Evolutionary conservation across 108 stramenopile genomes (phyloP).

Genomic region (Conticribra weissflogii): DNA sequence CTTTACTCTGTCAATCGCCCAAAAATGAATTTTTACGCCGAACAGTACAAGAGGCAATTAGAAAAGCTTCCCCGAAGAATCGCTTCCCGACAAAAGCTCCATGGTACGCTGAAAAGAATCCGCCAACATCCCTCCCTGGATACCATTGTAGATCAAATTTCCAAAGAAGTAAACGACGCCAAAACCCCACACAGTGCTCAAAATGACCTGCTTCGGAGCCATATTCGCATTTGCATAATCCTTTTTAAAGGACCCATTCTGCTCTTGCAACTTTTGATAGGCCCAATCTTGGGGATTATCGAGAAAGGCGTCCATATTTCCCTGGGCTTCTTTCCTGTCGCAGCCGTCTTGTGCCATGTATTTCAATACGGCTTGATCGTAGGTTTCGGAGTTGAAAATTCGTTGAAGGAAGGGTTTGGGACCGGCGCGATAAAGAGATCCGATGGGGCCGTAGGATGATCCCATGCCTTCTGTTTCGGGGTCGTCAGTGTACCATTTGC

Average conservation of each 20-base stretch:
- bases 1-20: background rate
- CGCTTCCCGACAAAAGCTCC: constrained; percentile 32
- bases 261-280: constrained; percentile 50
- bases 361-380: constrained; percentile 59
- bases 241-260: constrained; percentile 44
- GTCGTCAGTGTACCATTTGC: constrained; percentile 35
- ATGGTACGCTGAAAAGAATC: constrained; percentile 43
- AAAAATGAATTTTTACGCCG: no score
- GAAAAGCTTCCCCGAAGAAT: background rate
- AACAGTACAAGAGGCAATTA: background rate
- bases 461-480: constrained; percentile 44
- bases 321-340: constrained; percentile 49
- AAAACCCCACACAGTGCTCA: constrained; percentile 40
- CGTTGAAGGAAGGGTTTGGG: constrained; percentile 50
- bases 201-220: constrained; percentile 39
- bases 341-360: constrained; percentile 48
- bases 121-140: constrained; percentile 29
- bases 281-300: constrained; percentile 67
- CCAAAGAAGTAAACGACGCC: constrained; percentile 50
- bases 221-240: constrained; percentile 58
- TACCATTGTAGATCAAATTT: constrained; percentile 41
- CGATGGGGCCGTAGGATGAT: constrained; percentile 60
- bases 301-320: constrained; percentile 64
- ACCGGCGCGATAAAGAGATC: constrained; percentile 50
- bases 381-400: constrained; percentile 39